These are phyloP conservation scores for Phoenix roebelenii DNA, from an alignment of 176 grass and related monocot species.

Conservation along the genomic window DNA sequence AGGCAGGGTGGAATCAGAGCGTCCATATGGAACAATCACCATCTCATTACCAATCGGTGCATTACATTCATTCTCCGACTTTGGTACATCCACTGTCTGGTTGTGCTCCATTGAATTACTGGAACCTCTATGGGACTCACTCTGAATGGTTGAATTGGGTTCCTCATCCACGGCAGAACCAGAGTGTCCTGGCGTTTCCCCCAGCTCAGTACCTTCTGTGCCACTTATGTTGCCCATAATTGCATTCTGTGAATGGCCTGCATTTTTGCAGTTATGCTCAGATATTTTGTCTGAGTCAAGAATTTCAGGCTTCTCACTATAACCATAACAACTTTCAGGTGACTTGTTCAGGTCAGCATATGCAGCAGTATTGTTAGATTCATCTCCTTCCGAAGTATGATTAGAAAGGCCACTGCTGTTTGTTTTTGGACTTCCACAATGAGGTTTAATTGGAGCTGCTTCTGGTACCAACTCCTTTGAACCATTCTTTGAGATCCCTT, in stretches of 20 bases:
- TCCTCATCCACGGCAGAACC: constrained; percentile 89
- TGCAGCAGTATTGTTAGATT: constrained; percentile 55
- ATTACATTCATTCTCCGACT: constrained; percentile 59
- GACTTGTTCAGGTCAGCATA: constrained; percentile 95
- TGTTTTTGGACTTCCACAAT: constrained; percentile 59
- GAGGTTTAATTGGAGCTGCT: constrained; percentile 16
- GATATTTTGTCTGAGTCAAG: constrained; percentile 40
- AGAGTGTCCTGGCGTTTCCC: constrained; percentile 51
- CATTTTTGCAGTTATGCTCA: constrained; percentile 16
- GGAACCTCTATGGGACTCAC: constrained; percentile 40
- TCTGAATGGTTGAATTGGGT: constrained; percentile 52
- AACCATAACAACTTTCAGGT: constrained; percentile 78
- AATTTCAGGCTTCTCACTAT: constrained; percentile 75
- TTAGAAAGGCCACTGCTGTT: constrained; percentile 76
- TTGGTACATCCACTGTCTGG: constrained; percentile 17
- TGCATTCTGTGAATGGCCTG: constrained; percentile 9
- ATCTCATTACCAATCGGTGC: constrained; percentile 26
- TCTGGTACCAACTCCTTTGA: constrained; percentile 27
- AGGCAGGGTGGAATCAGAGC: constrained; percentile 44
- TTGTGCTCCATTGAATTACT: constrained; percentile 47
- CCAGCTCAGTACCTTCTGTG: constrained; percentile 41
- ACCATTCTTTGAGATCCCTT: constrained; percentile 28
- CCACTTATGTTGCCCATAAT: constrained; percentile 20
- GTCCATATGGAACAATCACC: constrained; percentile 38
- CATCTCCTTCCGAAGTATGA: constrained; percentile 78